phyloP scores from a whole-genome alignment of 2,329 filamentous ascomycete species.

The Fusarium nematophilum region DNA sequence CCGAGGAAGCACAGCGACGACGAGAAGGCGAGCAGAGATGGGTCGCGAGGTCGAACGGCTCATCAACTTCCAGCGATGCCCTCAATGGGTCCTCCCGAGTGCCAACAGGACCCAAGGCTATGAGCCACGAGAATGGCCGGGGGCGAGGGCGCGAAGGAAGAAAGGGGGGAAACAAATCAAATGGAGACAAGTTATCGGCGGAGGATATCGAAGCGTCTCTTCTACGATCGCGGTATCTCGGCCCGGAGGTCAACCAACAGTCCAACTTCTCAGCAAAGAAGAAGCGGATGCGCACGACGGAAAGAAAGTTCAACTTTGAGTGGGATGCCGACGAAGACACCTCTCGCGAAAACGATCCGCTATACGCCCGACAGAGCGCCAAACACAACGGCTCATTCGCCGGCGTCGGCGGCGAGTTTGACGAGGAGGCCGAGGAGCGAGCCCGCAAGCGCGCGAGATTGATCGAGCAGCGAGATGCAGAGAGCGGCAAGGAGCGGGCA shows the following conservation, averaged over 20 bases:
- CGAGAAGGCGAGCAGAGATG: slow-evolving; percentile 69
- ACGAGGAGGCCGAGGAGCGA: slow-evolving; percentile 66
- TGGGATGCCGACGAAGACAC: slow-evolving; percentile 98
- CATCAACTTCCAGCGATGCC: slow-evolving; percentile 39
- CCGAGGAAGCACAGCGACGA: slow-evolving; percentile 75
- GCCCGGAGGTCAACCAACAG: slow-evolving; percentile 82
- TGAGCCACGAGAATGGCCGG: slow-evolving; percentile 61
- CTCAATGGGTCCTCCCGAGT: slow-evolving; percentile 50
- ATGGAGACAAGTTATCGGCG: slow-evolving; percentile 54
- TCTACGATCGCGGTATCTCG: slow-evolving; percentile 87
- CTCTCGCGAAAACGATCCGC: slow-evolving; percentile 72
- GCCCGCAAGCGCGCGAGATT: slow-evolving; percentile 71
- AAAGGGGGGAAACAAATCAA: slow-evolving; percentile 48
- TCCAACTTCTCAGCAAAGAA: slow-evolving; percentile 95
- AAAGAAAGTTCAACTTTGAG: slow-evolving; percentile 99
- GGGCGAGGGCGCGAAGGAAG: slow-evolving; percentile 53
- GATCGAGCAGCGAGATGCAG: slow-evolving; percentile 78
- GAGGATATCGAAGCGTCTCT: slow-evolving; percentile 79
- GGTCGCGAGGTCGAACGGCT: slow-evolving; percentile 45
- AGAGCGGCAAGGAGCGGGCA: slow-evolving; percentile 81
- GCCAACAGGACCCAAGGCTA: slow-evolving; percentile 79
- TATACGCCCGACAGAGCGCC: slow-evolving; percentile 64
- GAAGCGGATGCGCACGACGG: slow-evolving; percentile 91
- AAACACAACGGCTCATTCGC: slow-evolving; percentile 55
- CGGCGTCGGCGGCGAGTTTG: slow-evolving; percentile 62